Percentiles rank a stretch among this genome's conserved stretches.
Evolutionary conservation across 306 rosid species (phyloP).

Genomic region (Styphnolobium japonicum): DNA sequence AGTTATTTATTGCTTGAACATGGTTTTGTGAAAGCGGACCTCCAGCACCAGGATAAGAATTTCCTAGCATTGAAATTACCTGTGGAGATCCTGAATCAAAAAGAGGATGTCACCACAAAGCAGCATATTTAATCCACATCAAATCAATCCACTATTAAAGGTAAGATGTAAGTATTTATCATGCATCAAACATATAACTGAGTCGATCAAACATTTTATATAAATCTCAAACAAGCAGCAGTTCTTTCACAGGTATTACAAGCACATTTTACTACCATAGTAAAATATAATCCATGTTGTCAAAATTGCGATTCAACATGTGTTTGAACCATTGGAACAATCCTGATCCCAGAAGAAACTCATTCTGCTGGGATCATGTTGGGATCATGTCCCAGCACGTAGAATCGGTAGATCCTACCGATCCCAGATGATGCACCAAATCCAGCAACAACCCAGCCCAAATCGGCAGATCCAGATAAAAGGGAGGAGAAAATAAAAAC

Average conservation of each 20-base stretch:
- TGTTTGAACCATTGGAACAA: neutral
- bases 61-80: slow-evolving; percentile 84
- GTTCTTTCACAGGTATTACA: neutral
- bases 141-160: neutral
- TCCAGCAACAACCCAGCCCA: neutral
- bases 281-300: too few species aligned
- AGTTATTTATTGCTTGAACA: slow-evolving; percentile 67
- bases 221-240: neutral
- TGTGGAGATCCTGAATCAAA: slow-evolving; percentile 85
- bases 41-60: slow-evolving; percentile 80
- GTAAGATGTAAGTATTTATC: neutral
- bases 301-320: neutral
- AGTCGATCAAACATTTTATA: neutral
- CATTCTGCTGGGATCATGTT: neutral
- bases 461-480: too few species aligned
- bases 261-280: neutral
- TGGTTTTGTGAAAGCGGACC: slow-evolving; percentile 89
- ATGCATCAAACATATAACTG: neutral
- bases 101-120: slow-evolving; percentile 32
- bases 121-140: neutral
- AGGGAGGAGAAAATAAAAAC: too few species aligned
- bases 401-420: neutral
- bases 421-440: neutral
- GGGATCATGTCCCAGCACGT: neutral
- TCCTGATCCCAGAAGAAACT: too few species aligned